phyloP scores from a whole-genome alignment of 768 basidiomycete species.

The Panaeolus cyanescens region DNA sequence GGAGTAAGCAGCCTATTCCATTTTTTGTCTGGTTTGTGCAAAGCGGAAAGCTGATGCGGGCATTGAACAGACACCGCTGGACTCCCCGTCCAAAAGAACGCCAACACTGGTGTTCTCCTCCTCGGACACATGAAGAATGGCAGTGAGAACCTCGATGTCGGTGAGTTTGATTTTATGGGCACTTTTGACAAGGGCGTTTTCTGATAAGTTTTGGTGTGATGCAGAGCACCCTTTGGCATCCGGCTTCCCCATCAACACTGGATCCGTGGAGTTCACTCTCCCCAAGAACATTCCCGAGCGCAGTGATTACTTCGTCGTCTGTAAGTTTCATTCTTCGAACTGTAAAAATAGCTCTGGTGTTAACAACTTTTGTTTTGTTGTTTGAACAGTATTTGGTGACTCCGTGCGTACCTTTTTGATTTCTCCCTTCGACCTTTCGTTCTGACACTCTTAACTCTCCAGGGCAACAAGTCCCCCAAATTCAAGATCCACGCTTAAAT shows the following conservation, averaged over 20 bases:
- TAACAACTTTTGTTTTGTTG: not conserved
- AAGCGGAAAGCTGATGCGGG: not conserved
- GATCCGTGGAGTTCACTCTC: conserved; percentile 38
- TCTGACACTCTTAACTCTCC: not conserved
- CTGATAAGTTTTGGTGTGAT: not conserved
- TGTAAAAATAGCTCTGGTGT: not conserved
- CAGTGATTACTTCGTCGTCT: conserved; percentile 47
- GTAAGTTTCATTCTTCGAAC: conserved; percentile 27
- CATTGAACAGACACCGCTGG: conserved; percentile 25
- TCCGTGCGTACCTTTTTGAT: conserved; percentile 39
- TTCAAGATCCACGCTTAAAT: conserved; percentile 24
- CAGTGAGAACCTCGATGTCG: conserved; percentile 51
- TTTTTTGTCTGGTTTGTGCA: not conserved
- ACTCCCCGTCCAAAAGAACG: conserved; percentile 37
- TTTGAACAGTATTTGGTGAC: conserved; percentile 44
- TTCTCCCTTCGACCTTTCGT: conserved; percentile 8
- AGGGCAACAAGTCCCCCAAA: conserved; percentile 31
- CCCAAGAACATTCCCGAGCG: conserved; percentile 34
- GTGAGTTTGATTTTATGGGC: conserved; percentile 32
- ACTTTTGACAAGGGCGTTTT: not conserved
- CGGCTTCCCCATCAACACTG: conserved; percentile 39
- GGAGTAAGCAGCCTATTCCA: conserved; percentile 25
- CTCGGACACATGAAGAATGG: conserved; percentile 42
- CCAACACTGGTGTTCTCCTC: conserved; percentile 41
- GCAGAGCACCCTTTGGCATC: conserved; percentile 45